Base-by-base conservation (phyloP, 352 stramenopile species). In the Phytophthora parvispora region DNA sequence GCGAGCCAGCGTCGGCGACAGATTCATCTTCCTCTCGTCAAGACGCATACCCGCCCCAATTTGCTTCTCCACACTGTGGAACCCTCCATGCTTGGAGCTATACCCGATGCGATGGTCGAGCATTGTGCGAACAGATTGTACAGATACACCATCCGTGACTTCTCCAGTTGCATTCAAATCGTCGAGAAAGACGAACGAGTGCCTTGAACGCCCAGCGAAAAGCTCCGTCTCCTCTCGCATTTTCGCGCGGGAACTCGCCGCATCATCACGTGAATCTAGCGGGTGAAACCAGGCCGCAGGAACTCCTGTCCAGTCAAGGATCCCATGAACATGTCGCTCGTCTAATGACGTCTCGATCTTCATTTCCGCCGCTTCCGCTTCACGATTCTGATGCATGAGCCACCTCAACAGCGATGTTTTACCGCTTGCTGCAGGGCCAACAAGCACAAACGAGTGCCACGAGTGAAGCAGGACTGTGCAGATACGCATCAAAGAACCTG, bases 181-280 rank as follows among this genome's bases (percentile, higher is more conserved):
- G 58, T 92, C 84, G 13, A 92, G 10, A 55, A 92, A 92, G 4
- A 91, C 59, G 34, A 86, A 84, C 4, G 72, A 76, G 18, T 81
- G 45, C 25, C 48, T 50, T 4, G 68, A 56, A 20, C 54, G 54
- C 5, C 69, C 29, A 6, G 65, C 45, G 38, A 89, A 89, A 6
- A 92, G 56, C 18, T 80, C 31, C 1, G 69, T 49, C 34, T 91
- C 83, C 57, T 87, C 77, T 15, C 50, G 60, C 20, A 69, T 59
- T 40, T 72, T 78, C 4, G 60, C 68, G 59, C 72, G 62, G 24
- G 62, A 72, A 43, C n/a, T 27, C 13, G 18, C 22, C 6, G 6
- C 32, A 60, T 16, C 27, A 28, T 54, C 10, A 42, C 53, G 55
- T 66, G 60, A n/a, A 18, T 49, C 28, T 16, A 48, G 12, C 18